phyloP scores from a whole-genome alignment of 495 filamentous ascomycete species.

The Penicillium lagena region DNA sequence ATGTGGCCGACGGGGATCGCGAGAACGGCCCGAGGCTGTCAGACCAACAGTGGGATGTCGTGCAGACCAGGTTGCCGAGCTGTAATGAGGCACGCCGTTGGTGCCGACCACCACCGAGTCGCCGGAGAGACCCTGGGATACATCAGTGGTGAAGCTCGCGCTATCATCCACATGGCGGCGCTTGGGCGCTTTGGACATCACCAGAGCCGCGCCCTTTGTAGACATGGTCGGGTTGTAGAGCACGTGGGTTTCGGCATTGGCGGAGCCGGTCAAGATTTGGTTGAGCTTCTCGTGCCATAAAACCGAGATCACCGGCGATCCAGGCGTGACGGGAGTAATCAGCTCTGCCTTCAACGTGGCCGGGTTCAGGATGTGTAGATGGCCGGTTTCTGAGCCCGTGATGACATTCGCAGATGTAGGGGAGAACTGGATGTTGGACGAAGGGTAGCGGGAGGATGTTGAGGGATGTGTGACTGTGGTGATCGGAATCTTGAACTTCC shows the following conservation, averaged over 20 bases:
- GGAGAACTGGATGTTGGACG: constrained; percentile 82
- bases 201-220: constrained; percentile 69
- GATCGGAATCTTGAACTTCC: constrained; percentile 88
- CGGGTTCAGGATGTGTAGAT: constrained; percentile 89
- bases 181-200: constrained; percentile 92
- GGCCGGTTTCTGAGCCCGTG: constrained; percentile 78
- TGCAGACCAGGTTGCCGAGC: constrained; percentile 48
- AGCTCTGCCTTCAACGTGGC: constrained; percentile 80
- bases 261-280: constrained; percentile 90
- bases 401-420: constrained; percentile 75
- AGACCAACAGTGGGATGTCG: constrained; percentile 66
- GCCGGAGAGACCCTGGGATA: constrained; percentile 69
- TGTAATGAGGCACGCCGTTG: constrained; percentile 38
- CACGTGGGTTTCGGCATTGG: constrained; percentile 80
- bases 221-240: constrained; percentile 86
- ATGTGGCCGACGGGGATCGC: constrained; percentile 76
- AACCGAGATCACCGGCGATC: constrained; percentile 73
- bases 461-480: constrained; percentile 72
- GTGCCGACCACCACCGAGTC: constrained; percentile 65
- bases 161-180: constrained; percentile 93
- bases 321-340: constrained; percentile 78
- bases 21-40: constrained; percentile 71
- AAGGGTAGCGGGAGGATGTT: constrained; percentile 75
- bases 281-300: constrained; percentile 93
- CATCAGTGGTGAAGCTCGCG: constrained; percentile 74